Evolutionary conservation across 2,329 filamentous ascomycete species (phyloP).

Genomic region (Huntiella moniliformis): DNA sequence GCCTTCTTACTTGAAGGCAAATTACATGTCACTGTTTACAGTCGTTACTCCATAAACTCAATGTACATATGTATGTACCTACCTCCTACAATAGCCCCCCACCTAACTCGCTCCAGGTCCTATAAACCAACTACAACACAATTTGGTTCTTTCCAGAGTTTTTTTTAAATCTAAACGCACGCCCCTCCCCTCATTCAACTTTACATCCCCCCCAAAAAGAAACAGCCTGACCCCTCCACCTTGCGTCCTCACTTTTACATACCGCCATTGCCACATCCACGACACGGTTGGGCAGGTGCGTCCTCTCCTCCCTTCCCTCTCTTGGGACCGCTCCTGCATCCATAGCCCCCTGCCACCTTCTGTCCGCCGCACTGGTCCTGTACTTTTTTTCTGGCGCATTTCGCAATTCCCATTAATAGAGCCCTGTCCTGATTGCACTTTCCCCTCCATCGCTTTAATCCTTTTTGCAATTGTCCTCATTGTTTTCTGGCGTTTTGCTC

Average conservation of each 20-base stretch:
- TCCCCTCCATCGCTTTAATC: neutral
- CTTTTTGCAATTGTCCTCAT: neutral
- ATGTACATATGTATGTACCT: no score
- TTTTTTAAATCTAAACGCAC: neutral
- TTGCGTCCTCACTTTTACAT: no score
- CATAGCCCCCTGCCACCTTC: neutral
- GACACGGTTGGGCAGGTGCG: neutral
- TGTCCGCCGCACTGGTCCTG: slow-evolving; percentile 9
- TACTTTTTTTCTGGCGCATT: slow-evolving; percentile 1
- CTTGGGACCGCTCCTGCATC: neutral
- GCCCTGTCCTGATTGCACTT: slow-evolving; percentile 2
- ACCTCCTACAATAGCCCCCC: no score
- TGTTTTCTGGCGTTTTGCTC: neutral
- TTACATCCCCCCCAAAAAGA: neutral
- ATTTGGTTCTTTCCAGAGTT: neutral
- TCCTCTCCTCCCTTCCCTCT: slow-evolving; percentile 1
- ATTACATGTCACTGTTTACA: no score
- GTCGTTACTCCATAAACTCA: no score
- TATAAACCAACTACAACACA: no score
- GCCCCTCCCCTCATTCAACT: neutral
- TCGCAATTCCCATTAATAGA: slow-evolving; percentile 3
- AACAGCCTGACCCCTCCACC: no score
- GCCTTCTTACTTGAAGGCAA: no score
- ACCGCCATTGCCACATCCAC: no score
- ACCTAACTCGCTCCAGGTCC: no score